Base-by-base conservation (phyloP, 192 early-diverging fungal species). In the Coemansia sp. region DNA sequence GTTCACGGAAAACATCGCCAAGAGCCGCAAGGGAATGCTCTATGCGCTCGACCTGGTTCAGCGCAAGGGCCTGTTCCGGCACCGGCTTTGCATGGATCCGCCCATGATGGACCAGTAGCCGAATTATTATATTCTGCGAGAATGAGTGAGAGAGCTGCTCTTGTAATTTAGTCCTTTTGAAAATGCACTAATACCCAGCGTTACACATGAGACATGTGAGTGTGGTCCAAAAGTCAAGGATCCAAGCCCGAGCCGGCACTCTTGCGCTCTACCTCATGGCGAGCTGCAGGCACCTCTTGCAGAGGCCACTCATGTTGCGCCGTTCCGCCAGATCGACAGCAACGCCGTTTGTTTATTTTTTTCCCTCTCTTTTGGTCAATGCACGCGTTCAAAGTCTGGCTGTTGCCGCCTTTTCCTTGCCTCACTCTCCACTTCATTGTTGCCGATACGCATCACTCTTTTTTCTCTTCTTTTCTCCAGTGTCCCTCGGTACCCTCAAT, bases 1-100 rank as follows among this genome's bases (percentile, higher is more conserved):
- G 67, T 95, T 97, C 73, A 86, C 93, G 53, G 91, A 94, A 46
- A 95, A 79, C 58, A 67, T 79, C 6, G 63, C 66, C 59, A 71
- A 73, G 59, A 84, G 82, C 64, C 76, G 82, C 62, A 79, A 76
- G 64, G 82, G 82, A 25, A 78, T 84, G 82, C 76, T 79, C 15
- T 84, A 84, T 15, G 76, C 79, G 53, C 76, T 84, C 19, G 82
- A 84, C 49, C 47, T 84, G 53, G 79, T 71, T 1, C 79, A 82
- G 73, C 73, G 79, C 37, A 69, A 67, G 62, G 79, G 79, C 2
- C 70, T 82, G 62, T 73, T 82, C 41, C 65, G 79, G 40, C 73
- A 71, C 60, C 73, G 79, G 11, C 62, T 73, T 12, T 57, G 37
- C 32, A 19, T 62, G 47, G 72, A 71, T 24, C 70, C 67, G 51